Conservation (phyloP, 2,329 filamentous ascomycete species). For the Epichloe hybrida region DNA sequence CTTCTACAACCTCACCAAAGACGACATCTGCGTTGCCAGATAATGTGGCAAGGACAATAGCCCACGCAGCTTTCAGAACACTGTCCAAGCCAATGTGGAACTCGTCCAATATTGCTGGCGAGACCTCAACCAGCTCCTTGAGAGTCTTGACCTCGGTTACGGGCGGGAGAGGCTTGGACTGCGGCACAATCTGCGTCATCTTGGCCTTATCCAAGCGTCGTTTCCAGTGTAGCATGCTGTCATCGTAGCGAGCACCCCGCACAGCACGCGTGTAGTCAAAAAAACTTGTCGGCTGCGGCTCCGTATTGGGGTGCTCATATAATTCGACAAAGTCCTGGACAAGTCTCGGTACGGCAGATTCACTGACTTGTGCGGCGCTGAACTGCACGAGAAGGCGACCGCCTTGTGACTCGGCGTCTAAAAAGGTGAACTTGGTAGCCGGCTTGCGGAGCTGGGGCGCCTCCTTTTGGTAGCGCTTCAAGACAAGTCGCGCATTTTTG, state of each 20-base stretch:
- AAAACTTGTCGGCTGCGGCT: slow-evolving; percentile 27
- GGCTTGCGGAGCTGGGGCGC: slow-evolving; percentile 29
- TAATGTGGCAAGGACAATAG: slow-evolving; percentile 37
- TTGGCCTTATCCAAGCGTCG: slow-evolving; percentile 28
- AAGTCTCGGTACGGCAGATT: slow-evolving; percentile 29
- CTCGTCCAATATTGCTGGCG: slow-evolving; percentile 21
- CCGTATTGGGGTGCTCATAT: slow-evolving; percentile 25
- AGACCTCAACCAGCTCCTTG: slow-evolving; percentile 25
- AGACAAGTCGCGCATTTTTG: slow-evolving; percentile 24
- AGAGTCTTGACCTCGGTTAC: slow-evolving; percentile 27
- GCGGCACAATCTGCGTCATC: slow-evolving; percentile 33
- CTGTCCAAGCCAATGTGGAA: slow-evolving; percentile 36
- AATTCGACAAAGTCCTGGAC: slow-evolving; percentile 35
- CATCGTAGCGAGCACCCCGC: slow-evolving; percentile 21
- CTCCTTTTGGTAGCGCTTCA: slow-evolving; percentile 28
- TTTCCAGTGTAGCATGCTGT: slow-evolving; percentile 32
- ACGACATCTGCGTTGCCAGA: slow-evolving; percentile 36
- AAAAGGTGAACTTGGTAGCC: slow-evolving; percentile 35
- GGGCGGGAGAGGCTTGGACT: slow-evolving; percentile 26
- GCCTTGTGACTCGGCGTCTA: slow-evolving; percentile 34
- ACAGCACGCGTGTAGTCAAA: slow-evolving; percentile 33
- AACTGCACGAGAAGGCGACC: slow-evolving; percentile 34
- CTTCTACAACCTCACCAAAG: slow-evolving; percentile 40
- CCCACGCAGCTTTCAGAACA: slow-evolving; percentile 45
- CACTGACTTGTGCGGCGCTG: slow-evolving; percentile 36